These are phyloP conservation scores for Colletotrichum falcatum DNA, from an alignment of 2,329 filamentous ascomycete genomes.

Conservation along the genomic window DNA sequence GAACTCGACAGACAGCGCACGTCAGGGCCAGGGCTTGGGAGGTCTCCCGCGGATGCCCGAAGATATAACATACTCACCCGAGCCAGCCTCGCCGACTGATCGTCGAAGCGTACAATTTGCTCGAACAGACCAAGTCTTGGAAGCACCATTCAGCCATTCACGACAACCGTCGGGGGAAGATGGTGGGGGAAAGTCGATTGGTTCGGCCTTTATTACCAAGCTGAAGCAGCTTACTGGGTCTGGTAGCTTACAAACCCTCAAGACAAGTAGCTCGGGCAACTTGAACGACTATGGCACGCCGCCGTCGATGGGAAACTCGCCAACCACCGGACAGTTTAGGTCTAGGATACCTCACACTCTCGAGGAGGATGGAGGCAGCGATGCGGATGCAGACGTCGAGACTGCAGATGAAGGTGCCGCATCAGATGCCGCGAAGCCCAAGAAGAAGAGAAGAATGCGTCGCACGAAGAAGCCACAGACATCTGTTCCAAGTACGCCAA, in stretches of 20 bases:
- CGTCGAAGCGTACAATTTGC: slow-evolving; percentile 82
- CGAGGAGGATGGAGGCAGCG: slow-evolving; percentile 69
- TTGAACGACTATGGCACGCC: slow-evolving; percentile 53
- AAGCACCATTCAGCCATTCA: slow-evolving; percentile 63
- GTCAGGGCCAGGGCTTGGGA: slow-evolving; percentile 14
- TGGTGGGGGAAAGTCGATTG: slow-evolving; percentile 67
- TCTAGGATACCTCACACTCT: slow-evolving; percentile 66
- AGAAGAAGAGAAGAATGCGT: slow-evolving; percentile 72
- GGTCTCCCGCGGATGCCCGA: slow-evolving; percentile 42
- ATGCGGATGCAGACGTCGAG: slow-evolving; percentile 83
- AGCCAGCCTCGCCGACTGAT: slow-evolving; percentile 53
- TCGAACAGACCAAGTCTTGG: slow-evolving; percentile 63
- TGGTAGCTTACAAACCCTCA: slow-evolving; percentile 60
- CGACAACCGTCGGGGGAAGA: slow-evolving; percentile 76
- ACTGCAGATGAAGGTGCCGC: slow-evolving; percentile 80
- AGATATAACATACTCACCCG: slow-evolving; percentile 41
- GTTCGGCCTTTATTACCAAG: slow-evolving; percentile 80
- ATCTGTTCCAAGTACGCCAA: slow-evolving; percentile 76
- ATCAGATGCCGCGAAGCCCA: slow-evolving; percentile 62
- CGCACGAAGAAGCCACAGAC: slow-evolving; percentile 49
- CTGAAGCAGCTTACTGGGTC: slow-evolving; percentile 77
- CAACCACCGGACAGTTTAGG: slow-evolving; percentile 57
- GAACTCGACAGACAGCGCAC: slow-evolving; percentile 38
- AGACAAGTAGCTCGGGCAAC: slow-evolving; percentile 50
- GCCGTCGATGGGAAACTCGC: slow-evolving; percentile 60